Percentiles rank a stretch among this genome's conserved stretches.
Conservation (phyloP, 2,329 filamentous ascomycete genomes). For the Sporothrix pallida region DNA sequence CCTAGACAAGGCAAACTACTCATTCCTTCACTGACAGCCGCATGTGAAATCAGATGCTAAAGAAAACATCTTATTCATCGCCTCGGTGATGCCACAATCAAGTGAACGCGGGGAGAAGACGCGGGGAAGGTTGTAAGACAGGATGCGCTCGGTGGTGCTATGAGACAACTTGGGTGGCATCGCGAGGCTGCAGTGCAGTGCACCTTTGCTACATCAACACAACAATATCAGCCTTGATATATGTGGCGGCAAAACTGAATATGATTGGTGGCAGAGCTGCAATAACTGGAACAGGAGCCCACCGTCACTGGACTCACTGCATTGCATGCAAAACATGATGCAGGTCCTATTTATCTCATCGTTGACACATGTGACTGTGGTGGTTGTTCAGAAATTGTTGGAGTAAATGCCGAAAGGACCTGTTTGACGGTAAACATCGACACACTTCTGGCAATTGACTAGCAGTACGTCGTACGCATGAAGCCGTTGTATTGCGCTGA, state of each 20-base stretch:
- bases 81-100: neutral
- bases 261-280: neutral
- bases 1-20: no score
- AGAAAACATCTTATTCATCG: neutral
- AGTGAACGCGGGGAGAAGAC: neutral
- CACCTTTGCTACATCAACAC: neutral
- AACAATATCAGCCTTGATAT: neutral
- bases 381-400: no score
- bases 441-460: neutral
- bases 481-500: neutral
- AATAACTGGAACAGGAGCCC: neutral
- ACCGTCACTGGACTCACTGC: no score
- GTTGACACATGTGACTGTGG: no score
- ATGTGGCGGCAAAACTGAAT: neutral
- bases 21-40: no score
- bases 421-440: no score
- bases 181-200: conserved; percentile 8
- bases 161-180: conserved; percentile 15
- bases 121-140: conserved; percentile 8
- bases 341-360: no score
- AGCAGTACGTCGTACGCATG: neutral
- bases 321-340: no score
- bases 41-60: conserved; percentile 19
- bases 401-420: no score
- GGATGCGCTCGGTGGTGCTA: neutral